phyloP scores from a whole-genome alignment of 257 asterid species.

The Solanum chmielewskii region DNA sequence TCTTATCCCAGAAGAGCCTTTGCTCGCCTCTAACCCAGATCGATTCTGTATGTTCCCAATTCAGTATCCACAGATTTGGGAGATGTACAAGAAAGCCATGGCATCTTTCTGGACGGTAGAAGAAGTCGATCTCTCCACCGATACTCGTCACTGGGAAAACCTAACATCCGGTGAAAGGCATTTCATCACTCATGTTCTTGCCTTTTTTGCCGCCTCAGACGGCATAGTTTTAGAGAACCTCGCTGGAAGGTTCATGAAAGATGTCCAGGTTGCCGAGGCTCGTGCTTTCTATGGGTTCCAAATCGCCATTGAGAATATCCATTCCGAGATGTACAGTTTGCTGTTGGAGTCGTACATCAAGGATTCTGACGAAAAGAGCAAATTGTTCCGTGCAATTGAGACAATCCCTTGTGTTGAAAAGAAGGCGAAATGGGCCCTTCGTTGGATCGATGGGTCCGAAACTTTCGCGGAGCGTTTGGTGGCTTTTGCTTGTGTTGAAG shows the following conservation, averaged over 20 bases:
- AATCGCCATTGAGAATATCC: constrained; percentile 90
- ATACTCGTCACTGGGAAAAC: constrained; percentile 56
- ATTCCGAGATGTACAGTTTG: constrained; percentile 91
- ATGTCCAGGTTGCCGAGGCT: constrained; percentile 86
- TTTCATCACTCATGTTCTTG: constrained; percentile 72
- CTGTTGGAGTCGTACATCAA: constrained; percentile 69
- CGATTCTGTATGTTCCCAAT: constrained; percentile 97
- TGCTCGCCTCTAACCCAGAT: constrained; percentile 65
- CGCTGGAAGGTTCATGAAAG: constrained; percentile 94
- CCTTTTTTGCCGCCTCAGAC: constrained; percentile 95
- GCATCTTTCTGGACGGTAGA: constrained; percentile 99
- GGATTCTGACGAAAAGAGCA: constrained; percentile 52
- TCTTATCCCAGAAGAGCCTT: constrained; percentile 71
- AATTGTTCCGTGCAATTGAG: constrained; percentile 69
- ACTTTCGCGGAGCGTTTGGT: constrained; percentile 69
- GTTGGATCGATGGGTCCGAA: constrained; percentile 85
- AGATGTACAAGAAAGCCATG: constrained; percentile 91
- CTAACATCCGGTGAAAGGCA: constrained; percentile 63
- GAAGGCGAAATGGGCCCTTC: constrained; percentile 87
- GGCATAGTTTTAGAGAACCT: constrained; percentile 91
- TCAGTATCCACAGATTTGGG: constrained; percentile 92
- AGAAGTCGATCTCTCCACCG: constrained; percentile 80
- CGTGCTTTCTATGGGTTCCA: constrained; percentile 95
- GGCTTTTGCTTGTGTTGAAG: constrained; percentile 90
- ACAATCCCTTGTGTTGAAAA: constrained; percentile 69